Base-by-base conservation (phyloP, 164 flowering plant species). In the Litsea cubeba region DNA sequence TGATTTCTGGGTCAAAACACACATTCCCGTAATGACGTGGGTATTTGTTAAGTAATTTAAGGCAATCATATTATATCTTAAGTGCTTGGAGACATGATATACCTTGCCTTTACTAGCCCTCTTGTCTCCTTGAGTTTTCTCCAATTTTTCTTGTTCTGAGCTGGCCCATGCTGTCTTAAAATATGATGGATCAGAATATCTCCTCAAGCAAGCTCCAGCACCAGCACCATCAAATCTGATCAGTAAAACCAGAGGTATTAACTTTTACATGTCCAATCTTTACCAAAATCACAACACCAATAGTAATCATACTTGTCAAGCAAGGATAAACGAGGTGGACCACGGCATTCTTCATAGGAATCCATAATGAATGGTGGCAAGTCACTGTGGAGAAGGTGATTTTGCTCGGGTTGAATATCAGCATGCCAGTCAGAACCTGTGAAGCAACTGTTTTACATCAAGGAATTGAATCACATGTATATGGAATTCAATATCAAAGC, bases 341-440 rank as follows among this genome's bases (percentile, higher is more conserved):
- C 89, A 70, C 85, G 90, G 62, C 91, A 90, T 80, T 90, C 95
- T 82, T 95, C 98, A 83, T 94, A 95, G 22, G 95, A 82, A 75
- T 95, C 89, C 95, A 89, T 84, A 49, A 95, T 84, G 79, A 90
- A 92, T 24, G 82, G 81, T 51, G 99, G 99, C 82, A 92, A 82
- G 78, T 94, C 95, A 83, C 85, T 83, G 76, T 79, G 81, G 70
- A 87, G 83, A 71, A 95, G 86, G 78, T 88, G 97, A 73, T 91
- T 91, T 75, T 81, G 82, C 68, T 86, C 84, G 71, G 76, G 83
- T 73, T 66, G 81, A 57, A 89, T 82, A 63, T 82, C 85, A 35
- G 89, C 77, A 86, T 90, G 99, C 98, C 99, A 92, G 50, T 90
- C 92, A 72, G 85, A 83, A 81, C 98, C 99, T 95, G 93, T 83